Percentiles rank a stretch among this genome's conserved stretches.
Conservation (phyloP, 2,329 filamentous ascomycete genomes). For the Daldinia eschscholtzii region DNA sequence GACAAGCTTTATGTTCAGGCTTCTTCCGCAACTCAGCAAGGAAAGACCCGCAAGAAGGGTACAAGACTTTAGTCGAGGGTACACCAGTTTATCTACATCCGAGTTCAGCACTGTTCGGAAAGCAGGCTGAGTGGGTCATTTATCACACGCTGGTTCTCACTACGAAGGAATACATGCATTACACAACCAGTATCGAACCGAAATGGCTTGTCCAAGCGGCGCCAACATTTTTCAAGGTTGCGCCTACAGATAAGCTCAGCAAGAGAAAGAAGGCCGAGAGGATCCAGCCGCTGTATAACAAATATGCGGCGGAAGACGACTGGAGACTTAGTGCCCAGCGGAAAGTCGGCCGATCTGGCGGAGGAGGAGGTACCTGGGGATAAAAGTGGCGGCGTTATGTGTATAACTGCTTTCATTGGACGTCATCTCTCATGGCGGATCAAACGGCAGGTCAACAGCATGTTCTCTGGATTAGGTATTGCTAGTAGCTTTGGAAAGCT, state of each 20-base stretch:
- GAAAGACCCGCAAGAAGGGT: constrained; percentile 96
- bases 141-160: constrained; percentile 93
- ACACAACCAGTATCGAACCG: constrained; percentile 91
- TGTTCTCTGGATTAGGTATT: neutral
- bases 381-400: constrained; percentile 53
- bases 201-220: constrained; percentile 95
- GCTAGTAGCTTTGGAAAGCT: neutral
- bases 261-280: constrained; percentile 95
- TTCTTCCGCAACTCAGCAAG: constrained; percentile 96
- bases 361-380: constrained; percentile 92
- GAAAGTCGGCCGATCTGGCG: constrained; percentile 84
- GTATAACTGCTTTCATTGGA: neutral
- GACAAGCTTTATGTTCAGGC: constrained; percentile 88
- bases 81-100: constrained; percentile 97
- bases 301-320: constrained; percentile 91
- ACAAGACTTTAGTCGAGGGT: constrained; percentile 96
- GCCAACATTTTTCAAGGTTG: constrained; percentile 99
- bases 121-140: constrained; percentile 95
- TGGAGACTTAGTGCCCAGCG: constrained; percentile 93
- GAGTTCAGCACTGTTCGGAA: constrained; percentile 90
- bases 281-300: constrained; percentile 95
- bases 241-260: constrained; percentile 84
- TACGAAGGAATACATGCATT: constrained; percentile 98
- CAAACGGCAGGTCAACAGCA: neutral
- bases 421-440: neutral